Conservation (phyloP, 495 filamentous ascomycete genomes). For the Xylaria intraflava region DNA sequence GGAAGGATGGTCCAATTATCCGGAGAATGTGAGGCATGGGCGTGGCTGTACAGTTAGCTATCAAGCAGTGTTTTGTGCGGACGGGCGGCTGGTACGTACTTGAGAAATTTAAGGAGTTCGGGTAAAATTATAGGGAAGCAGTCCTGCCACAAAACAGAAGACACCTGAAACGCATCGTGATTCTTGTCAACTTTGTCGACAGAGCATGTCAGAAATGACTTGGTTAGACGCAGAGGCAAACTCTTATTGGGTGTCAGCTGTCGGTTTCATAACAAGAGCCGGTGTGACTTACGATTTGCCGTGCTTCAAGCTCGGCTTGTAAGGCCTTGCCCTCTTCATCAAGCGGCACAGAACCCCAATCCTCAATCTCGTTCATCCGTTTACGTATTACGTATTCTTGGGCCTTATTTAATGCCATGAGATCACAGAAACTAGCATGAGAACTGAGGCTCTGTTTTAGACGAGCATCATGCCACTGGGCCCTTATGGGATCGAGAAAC, state of each 20-base stretch:
- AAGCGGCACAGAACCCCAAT: conserved; percentile 74
- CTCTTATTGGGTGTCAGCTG: conserved; percentile 35
- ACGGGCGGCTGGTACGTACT: conserved; percentile 37
- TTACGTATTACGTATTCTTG: conserved; percentile 69
- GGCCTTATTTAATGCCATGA: conserved; percentile 72
- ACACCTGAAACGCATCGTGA: conserved; percentile 58
- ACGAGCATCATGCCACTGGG: conserved; percentile 68
- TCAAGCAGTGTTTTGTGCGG: conserved; percentile 7
- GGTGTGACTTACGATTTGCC: conserved; percentile 53
- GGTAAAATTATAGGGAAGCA: conserved; percentile 77
- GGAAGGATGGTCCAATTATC: conserved; percentile 76
- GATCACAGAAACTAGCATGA: conserved; percentile 70
- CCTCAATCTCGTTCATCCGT: conserved; percentile 65
- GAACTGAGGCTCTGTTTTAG: conserved; percentile 63
- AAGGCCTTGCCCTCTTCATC: conserved; percentile 72
- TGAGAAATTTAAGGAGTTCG: conserved; percentile 77
- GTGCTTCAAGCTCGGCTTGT: conserved; percentile 66
- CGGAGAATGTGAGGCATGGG: conserved; percentile 90
- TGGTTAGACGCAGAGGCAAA: conserved; percentile 78
- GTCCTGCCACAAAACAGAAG: conserved; percentile 75
- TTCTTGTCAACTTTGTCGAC: conserved; percentile 77
- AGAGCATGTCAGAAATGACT: conserved; percentile 80
- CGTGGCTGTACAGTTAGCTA: conserved; percentile 50
- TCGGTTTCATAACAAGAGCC: not conserved
- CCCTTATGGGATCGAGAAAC: conserved; percentile 72